phyloP scores from a whole-genome alignment of 176 grass and related monocot genomes.

The Musa itinerans region DNA sequence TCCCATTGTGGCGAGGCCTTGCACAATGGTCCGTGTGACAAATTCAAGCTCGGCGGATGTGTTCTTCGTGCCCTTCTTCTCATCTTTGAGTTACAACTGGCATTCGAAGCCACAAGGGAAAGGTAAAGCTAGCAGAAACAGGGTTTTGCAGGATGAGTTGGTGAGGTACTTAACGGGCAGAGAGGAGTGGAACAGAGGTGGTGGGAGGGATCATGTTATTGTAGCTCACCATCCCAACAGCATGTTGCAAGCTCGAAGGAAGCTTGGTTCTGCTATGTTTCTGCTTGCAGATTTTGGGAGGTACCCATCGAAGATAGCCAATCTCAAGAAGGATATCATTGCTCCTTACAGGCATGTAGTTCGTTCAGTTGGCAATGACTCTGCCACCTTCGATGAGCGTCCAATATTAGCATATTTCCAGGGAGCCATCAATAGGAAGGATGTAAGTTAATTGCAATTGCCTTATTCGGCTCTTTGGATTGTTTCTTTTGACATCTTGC shows the following conservation, averaged over 20 bases:
- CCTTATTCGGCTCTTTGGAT: neutral
- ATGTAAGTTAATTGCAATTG: constrained; percentile 32
- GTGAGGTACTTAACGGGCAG: constrained; percentile 41
- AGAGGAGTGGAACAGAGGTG: constrained; percentile 52
- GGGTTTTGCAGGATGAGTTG: constrained; percentile 47
- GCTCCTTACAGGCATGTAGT: constrained; percentile 78
- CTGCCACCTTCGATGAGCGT: constrained; percentile 36
- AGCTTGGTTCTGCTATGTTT: constrained; percentile 57
- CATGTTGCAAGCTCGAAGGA: constrained; percentile 61
- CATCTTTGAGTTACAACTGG: constrained; percentile 77
- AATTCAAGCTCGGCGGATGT: constrained; percentile 58
- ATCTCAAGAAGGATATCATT: constrained; percentile 79
- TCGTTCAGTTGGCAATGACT: constrained; percentile 37
- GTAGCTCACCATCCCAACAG: constrained; percentile 84
- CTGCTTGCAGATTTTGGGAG: constrained; percentile 73
- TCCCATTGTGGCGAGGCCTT: constrained; percentile 29
- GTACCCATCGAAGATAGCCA: constrained; percentile 58
- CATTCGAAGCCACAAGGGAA: constrained; percentile 53
- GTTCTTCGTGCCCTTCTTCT: constrained; percentile 87
- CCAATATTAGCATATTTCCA: constrained; percentile 64
- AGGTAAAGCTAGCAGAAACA: constrained; percentile 35
- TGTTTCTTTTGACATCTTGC: neutral
- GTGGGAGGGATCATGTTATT: constrained; percentile 61
- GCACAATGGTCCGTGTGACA: constrained; percentile 43
- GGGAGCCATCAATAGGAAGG: constrained; percentile 78